Conservation (phyloP, 768 basidiomycete genomes). For the Lactifluus piperatus region DNA sequence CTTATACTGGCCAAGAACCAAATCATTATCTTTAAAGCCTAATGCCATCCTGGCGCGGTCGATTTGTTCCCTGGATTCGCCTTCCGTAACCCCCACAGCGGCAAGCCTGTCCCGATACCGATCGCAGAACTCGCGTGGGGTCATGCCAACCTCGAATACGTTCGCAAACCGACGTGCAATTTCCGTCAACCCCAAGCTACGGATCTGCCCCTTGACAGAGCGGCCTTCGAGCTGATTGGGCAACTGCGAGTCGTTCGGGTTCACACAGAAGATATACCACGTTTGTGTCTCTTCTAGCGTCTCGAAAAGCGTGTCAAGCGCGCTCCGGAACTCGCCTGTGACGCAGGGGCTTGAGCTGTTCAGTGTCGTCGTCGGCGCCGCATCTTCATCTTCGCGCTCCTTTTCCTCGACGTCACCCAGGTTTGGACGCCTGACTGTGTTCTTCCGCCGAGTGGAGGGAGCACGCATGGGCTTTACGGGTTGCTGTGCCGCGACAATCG, state of each 20-base stretch:
- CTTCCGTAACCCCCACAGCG: constrained; percentile 48
- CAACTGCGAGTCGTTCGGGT: constrained; percentile 91
- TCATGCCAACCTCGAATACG: constrained; percentile 79
- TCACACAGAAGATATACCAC: constrained; percentile 90
- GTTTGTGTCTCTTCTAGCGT: constrained; percentile 83
- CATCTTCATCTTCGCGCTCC: constrained; percentile 35
- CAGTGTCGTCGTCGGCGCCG: constrained; percentile 25
- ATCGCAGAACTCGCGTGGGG: constrained; percentile 76
- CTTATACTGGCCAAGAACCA: constrained; percentile 79
- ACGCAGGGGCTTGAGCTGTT: constrained; percentile 52
- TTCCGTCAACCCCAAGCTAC: constrained; percentile 70
- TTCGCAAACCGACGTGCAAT: constrained; percentile 58
- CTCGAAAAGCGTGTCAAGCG: constrained; percentile 78
- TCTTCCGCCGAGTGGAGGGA: constrained; percentile 81
- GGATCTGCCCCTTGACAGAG: constrained; percentile 86
- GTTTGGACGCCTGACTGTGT: constrained; percentile 54
- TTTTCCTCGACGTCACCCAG: constrained; percentile 41
- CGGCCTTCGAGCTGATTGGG: constrained; percentile 92
- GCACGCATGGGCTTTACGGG: constrained; percentile 90
- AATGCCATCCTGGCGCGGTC: constrained; percentile 50
- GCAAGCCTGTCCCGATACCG: constrained; percentile 67
- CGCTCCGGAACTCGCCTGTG: constrained; percentile 80
- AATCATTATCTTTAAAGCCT: constrained; percentile 55
- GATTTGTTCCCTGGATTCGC: constrained; percentile 49
- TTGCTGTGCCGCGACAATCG: constrained; percentile 91